phyloP scores from a whole-genome alignment of 2,329 filamentous ascomycete species.

The Fusarium vanettenii region DNA sequence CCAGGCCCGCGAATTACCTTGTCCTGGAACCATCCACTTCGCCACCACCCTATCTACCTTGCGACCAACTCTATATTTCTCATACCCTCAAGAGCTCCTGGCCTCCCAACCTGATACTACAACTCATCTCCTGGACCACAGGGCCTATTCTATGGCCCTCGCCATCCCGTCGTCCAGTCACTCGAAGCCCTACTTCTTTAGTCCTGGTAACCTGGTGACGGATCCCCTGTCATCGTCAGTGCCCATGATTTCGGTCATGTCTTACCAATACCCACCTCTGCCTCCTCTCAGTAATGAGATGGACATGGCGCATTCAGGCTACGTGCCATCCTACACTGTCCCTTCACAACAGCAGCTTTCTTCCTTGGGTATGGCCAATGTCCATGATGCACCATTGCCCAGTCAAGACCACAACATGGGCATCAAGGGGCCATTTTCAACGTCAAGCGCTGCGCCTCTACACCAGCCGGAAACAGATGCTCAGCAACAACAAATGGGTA shows the following conservation, averaged over 20 bases:
- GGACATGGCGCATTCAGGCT: slow-evolving; percentile 55
- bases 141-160: slow-evolving; percentile 34
- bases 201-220: slow-evolving; percentile 18
- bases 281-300: slow-evolving; percentile 55
- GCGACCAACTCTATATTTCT: neutral
- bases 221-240: slow-evolving; percentile 12
- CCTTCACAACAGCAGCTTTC: slow-evolving; percentile 47
- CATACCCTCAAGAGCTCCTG: slow-evolving; percentile 2
- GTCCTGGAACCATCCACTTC: slow-evolving; percentile 7
- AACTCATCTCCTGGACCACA: neutral
- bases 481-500: slow-evolving; percentile 45
- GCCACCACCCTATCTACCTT: slow-evolving; percentile 6
- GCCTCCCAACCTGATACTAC: neutral
- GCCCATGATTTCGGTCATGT: slow-evolving; percentile 51
- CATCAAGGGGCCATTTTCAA: slow-evolving; percentile 63
- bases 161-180: slow-evolving; percentile 18
- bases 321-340: slow-evolving; percentile 45
- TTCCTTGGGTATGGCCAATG: slow-evolving; percentile 47
- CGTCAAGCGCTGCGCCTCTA: slow-evolving; percentile 59
- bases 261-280: slow-evolving; percentile 61
- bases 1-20: slow-evolving; percentile 1
- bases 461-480: slow-evolving; percentile 50
- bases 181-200: slow-evolving; percentile 22
- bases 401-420: slow-evolving; percentile 51
- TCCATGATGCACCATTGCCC: slow-evolving; percentile 49